Evolutionary conservation across 257 asterid genomes (phyloP).

Genomic region (Capsicum baccatum): DNA sequence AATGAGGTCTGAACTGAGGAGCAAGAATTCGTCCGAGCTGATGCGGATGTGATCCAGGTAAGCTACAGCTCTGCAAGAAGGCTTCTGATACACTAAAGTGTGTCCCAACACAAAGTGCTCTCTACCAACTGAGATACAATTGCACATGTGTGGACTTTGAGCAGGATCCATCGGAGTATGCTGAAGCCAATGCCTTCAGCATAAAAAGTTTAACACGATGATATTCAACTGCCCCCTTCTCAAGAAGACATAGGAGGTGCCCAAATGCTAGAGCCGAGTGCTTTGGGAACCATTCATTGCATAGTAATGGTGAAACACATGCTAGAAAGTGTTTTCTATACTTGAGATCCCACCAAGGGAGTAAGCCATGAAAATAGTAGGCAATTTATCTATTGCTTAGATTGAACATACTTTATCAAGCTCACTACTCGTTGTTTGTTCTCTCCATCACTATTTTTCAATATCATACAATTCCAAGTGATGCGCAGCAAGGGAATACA

Average conservation of each 20-base stretch:
- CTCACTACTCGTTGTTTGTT: conserved; percentile 97
- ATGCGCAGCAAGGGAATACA: conserved; percentile 96
- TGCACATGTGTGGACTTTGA: conserved; percentile 98
- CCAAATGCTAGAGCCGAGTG: conserved; percentile 96
- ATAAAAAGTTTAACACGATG: conserved; percentile 93
- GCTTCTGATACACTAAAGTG: conserved; percentile 98
- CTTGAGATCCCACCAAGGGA: conserved; percentile 80
- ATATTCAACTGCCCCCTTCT: conserved; percentile 90
- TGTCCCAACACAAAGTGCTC: conserved; percentile 98
- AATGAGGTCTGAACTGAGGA: conserved; percentile 89
- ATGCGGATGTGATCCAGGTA: conserved; percentile 79
- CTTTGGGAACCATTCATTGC: conserved; percentile 96
- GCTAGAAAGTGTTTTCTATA: conserved; percentile 84
- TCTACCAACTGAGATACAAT: conserved; percentile 96
- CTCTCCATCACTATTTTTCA: conserved; percentile 97
- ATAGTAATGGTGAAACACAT: conserved; percentile 84
- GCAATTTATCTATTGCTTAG: conserved; percentile 80
- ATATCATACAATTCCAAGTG: conserved; percentile 95
- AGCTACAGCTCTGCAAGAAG: conserved; percentile 95
- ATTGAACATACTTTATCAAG: conserved; percentile 94
- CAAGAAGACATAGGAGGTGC: conserved; percentile 82
- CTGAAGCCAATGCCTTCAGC: conserved; percentile 92
- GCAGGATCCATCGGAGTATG: conserved; percentile 96
- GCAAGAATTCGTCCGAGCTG: conserved; percentile 66
- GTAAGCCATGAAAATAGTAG: conserved; percentile 81